phyloP scores from a whole-genome alignment of 345 rosid species.

The Eucalyptus viminalis region DNA sequence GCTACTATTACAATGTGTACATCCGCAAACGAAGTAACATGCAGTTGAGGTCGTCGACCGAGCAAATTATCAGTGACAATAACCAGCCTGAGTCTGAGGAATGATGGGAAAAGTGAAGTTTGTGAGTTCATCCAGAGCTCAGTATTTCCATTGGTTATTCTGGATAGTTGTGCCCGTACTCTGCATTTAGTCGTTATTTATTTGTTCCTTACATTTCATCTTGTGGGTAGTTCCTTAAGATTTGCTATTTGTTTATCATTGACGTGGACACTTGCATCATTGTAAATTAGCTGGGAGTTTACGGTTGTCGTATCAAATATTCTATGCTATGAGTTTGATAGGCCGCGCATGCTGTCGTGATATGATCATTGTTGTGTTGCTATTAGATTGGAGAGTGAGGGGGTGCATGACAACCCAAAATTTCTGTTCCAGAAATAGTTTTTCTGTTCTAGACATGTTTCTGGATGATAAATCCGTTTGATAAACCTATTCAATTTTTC shows the following conservation, averaged over 20 bases:
- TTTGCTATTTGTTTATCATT: not conserved
- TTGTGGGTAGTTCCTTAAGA: not conserved
- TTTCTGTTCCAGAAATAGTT: too few relatives aligned
- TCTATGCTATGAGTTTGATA: not conserved
- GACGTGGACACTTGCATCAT: not conserved
- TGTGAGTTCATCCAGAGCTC: not conserved
- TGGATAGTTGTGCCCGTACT: not conserved
- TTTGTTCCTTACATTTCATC: not conserved
- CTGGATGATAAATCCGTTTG: too few relatives aligned
- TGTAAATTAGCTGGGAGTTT: not conserved
- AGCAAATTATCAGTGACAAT: conserved; percentile 22
- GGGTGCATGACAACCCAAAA: too few relatives aligned
- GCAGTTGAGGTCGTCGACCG: conserved; percentile 1
- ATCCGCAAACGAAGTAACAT: conserved; percentile 16
- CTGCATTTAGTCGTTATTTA: not conserved
- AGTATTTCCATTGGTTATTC: not conserved
- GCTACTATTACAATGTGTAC: conserved; percentile 32
- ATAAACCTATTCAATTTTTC: too few relatives aligned
- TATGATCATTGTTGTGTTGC: not conserved
- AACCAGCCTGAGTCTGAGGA: not conserved
- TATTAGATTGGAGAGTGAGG: not conserved
- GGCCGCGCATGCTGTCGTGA: not conserved
- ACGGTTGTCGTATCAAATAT: not conserved
- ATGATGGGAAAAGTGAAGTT: not conserved
- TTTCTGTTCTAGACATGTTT: too few relatives aligned